Base-by-base conservation (phyloP, 805 yeast species). In the Kodamaea neixiangensis region DNA sequence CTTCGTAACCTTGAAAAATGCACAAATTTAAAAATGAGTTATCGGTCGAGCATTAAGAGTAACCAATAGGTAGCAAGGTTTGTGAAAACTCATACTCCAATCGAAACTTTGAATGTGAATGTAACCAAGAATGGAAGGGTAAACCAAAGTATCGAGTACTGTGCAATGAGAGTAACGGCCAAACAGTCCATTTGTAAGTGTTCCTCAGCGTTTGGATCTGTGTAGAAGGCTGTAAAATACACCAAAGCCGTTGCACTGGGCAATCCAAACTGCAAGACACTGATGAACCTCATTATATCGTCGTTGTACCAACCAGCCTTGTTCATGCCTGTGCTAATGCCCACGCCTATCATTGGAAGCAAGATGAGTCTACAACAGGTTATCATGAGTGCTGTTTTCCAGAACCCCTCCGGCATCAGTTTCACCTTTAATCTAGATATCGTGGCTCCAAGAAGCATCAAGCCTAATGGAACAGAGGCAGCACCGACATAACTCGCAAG, bases 181-280 rank as follows among this genome's bases (percentile, higher is more conserved):
- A 90, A 75, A 64, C 96, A 87, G 64, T 93, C 96, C 85, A 93
- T 84, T 66, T 91, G 92, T 13, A 79, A 56, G 55, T 77, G 81
- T 34, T 74, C 76, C 2, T 74, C 72, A 4, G 75, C 61, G 31
- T 64, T 71, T 2, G 86, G 81, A 14, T 94, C 96, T 1, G 92
- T 84, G 66, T 86, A 89, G 62, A 89, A 84, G 2, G 97, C 93
- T 1, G 98, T 92, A 57, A 92, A 78, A 67, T 91, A 93, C 13
- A 93, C 85, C 61, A 90, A 85, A 0, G 94, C 78, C 0, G 97
- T 93, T 0, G 97, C 96, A 47, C 89, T 85, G 0, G 98, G 98
- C 52, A 89, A 79, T 0, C 93, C 86, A 65, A 84, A 87, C 10
- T 85, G 82, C 25, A 92, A 73, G 29, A 87, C 85, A 61, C 87